Percentiles rank a stretch among this genome's conserved stretches.
phyloP scores from a whole-genome alignment of 2,329 filamentous ascomycete genomes.

The Aspergillus neotritici region DNA sequence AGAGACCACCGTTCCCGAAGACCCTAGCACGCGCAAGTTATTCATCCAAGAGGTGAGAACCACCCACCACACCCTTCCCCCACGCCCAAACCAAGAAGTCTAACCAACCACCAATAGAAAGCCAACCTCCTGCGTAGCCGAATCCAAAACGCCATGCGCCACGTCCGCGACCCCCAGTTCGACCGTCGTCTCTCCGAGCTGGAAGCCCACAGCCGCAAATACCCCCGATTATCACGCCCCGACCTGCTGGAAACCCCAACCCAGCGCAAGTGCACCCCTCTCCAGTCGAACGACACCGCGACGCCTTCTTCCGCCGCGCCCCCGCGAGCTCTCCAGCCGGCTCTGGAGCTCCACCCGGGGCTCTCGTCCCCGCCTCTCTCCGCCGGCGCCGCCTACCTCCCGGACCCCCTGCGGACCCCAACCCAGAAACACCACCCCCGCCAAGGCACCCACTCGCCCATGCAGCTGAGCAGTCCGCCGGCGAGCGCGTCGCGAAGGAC shows the following conservation, averaged over 20 bases:
- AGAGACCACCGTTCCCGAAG: conserved; percentile 24
- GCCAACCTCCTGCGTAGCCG: conserved; percentile 34
- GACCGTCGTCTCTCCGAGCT: conserved; percentile 38
- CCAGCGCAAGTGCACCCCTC: neutral
- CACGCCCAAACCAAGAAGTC: neutral
- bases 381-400: conserved; percentile 3
- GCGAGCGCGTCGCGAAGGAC: conserved; percentile 20
- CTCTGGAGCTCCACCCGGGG: conserved; percentile 12
- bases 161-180: conserved; percentile 33
- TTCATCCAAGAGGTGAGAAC: conserved; percentile 38
- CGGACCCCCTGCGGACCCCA: conserved; percentile 18
- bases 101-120: conserved; percentile 29
- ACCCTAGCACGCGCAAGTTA: conserved; percentile 32
- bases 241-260: conserved; percentile 1
- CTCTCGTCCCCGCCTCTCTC: conserved; percentile 17
- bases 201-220: conserved; percentile 36
- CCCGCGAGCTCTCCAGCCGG: conserved; percentile 11
- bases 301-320: neutral
- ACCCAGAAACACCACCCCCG: conserved; percentile 12
- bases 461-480: conserved; percentile 34
- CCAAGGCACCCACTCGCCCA: conserved; percentile 19
- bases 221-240: conserved; percentile 24
- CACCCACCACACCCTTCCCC: neutral
- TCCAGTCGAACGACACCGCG: neutral
- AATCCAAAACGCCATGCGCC: conserved; percentile 39